These are phyloP conservation scores for Monilinia aucupariae DNA, from an alignment of 2,329 filamentous ascomycete genomes.

Conservation along the genomic window DNA sequence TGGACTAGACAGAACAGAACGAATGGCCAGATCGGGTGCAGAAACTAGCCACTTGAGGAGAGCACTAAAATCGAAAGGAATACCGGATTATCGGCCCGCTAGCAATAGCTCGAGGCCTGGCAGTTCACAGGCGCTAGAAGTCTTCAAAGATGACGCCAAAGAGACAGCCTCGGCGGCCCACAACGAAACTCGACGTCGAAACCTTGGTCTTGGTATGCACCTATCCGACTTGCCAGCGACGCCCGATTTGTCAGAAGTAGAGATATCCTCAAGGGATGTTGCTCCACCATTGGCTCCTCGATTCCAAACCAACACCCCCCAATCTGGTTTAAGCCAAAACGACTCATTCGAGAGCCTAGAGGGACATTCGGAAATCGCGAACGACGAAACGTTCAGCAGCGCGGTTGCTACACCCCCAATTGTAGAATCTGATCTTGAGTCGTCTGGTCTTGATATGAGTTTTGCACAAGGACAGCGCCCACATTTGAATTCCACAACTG, in stretches of 20 bases:
- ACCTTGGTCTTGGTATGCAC: constrained; percentile 26
- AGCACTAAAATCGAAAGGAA: not conserved
- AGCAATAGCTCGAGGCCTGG: not conserved
- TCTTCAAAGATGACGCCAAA: constrained; percentile 15
- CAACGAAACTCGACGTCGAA: constrained; percentile 19
- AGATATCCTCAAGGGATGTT: constrained; percentile 35
- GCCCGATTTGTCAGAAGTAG: constrained; percentile 53
- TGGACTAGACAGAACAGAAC: not conserved
- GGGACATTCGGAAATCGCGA: constrained; percentile 22
- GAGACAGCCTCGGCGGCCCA: constrained; percentile 11
- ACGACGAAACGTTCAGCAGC: constrained; percentile 52
- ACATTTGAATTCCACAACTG: constrained; percentile 61
- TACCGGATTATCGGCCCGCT: not conserved
- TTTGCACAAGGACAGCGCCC: constrained; percentile 46
- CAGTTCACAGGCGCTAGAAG: not conserved
- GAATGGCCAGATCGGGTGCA: not conserved
- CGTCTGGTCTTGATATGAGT: constrained; percentile 47
- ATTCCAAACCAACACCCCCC: constrained; percentile 41
- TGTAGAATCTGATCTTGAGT: constrained; percentile 64
- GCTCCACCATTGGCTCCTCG: constrained; percentile 16
- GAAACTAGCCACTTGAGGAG: constrained; percentile 3
- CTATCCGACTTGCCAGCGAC: constrained; percentile 44
- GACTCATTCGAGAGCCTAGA: constrained; percentile 30
- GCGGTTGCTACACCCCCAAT: constrained; percentile 70
- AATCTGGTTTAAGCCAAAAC: constrained; percentile 42